These are phyloP conservation scores for Colletotrichum sp. DNA, from an alignment of 2,329 filamentous ascomycete genomes.

Conservation along the genomic window DNA sequence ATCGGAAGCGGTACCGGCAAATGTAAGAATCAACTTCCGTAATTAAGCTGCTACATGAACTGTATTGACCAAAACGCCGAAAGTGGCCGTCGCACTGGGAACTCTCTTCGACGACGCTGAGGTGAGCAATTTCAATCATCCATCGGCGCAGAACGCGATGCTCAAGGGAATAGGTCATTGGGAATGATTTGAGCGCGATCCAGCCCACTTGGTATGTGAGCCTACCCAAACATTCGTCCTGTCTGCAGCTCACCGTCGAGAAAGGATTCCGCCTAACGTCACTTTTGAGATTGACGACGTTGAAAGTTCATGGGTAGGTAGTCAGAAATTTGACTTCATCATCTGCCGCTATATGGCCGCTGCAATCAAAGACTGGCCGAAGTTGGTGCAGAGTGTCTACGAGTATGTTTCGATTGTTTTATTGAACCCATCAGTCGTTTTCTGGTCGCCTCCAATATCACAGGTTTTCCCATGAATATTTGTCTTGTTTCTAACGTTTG, in stretches of 20 bases:
- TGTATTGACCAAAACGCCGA: too few relatives aligned
- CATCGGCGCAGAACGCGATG: too few relatives aligned
- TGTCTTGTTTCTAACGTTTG: background rate
- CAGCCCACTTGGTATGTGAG: constrained; percentile 29
- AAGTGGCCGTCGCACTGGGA: constrained; percentile 45
- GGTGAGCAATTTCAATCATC: background rate
- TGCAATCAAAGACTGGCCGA: constrained; percentile 35
- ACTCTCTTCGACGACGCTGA: background rate
- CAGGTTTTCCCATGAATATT: background rate
- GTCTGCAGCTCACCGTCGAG: background rate
- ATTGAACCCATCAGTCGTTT: background rate
- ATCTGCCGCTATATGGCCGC: constrained; percentile 38
- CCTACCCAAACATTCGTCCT: too few relatives aligned
- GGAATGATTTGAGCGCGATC: constrained; percentile 34
- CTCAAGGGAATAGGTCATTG: constrained; percentile 35
- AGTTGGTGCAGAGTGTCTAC: constrained; percentile 25
- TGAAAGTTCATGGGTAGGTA: constrained; percentile 30
- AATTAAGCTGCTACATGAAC: too few relatives aligned
- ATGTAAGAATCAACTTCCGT: constrained; percentile 35
- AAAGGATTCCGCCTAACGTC: constrained; percentile 35
- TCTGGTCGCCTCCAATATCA: background rate
- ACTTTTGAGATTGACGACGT: constrained; percentile 41
- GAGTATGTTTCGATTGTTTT: constrained; percentile 14
- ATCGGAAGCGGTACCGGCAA: constrained; percentile 66
- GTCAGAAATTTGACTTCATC: constrained; percentile 36